A percentile compares a stretch with the other conserved stretches of the same genome.
phyloP scores from a whole-genome alignment of 2,329 filamentous ascomycete genomes.

The Thermoascus crustaceus region DNA sequence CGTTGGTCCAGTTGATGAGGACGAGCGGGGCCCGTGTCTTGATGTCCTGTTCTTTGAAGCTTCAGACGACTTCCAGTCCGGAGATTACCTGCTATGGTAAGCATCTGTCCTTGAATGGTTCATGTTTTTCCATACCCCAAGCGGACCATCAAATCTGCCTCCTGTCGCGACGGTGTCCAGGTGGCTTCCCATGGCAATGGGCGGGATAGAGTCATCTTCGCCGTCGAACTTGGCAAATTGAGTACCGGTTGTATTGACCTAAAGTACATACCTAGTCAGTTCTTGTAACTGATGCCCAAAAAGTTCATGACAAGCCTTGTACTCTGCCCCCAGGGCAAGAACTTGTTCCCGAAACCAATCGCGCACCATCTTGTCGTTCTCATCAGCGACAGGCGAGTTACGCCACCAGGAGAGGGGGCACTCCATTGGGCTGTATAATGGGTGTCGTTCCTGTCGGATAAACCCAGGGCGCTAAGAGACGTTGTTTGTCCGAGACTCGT shows the following conservation, averaged over 20 bases:
- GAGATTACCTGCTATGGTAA: constrained; percentile 10
- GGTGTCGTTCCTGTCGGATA: constrained; percentile 8
- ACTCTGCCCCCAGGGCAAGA: constrained; percentile 13
- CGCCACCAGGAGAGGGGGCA: constrained; percentile 15
- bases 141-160: constrained; percentile 17
- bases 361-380: constrained; percentile 17
- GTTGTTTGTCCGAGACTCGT: neutral
- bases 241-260: constrained; percentile 28
- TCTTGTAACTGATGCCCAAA: neutral
- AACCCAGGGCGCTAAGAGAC: neutral
- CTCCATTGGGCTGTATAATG: constrained; percentile 19
- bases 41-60: constrained; percentile 25
- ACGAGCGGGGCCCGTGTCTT: constrained; percentile 15
- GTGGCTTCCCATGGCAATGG: constrained; percentile 21
- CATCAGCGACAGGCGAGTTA: constrained; percentile 10
- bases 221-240: constrained; percentile 25
- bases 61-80: constrained; percentile 29
- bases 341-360: constrained; percentile 21
- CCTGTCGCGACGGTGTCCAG: constrained; percentile 18
- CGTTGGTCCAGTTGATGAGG: constrained; percentile 23
- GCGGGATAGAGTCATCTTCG: constrained; percentile 13
- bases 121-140: constrained; percentile 10
- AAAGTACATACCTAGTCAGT: no score
- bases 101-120: neutral
- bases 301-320: constrained; percentile 10